A percentile compares a stretch with the other conserved stretches of the same genome.
Conservation (phyloP, 176 grass and related monocot genomes). For the Melocanna baccifera region DNA sequence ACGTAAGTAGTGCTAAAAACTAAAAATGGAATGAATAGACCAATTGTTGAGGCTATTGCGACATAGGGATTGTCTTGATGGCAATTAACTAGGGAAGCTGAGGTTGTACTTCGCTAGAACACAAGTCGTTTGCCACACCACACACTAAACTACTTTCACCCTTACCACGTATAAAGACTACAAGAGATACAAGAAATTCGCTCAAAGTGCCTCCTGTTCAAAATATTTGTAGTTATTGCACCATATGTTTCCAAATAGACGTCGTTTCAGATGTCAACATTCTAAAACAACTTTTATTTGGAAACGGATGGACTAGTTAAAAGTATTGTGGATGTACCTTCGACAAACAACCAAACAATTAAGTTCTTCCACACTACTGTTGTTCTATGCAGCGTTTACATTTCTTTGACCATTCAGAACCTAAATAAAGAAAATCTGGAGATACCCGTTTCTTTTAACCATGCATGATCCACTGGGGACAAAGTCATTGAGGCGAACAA, state of each 20-base stretch:
- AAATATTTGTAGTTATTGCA: too few species aligned
- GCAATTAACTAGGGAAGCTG: not conserved
- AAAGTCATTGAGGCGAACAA: constrained; percentile 7
- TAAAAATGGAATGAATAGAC: not conserved
- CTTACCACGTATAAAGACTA: too few species aligned
- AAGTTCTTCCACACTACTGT: too few species aligned
- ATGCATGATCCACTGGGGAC: not conserved
- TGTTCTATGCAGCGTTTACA: too few species aligned
- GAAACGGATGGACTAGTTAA: not conserved
- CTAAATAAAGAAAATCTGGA: not conserved
- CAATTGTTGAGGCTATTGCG: not conserved
- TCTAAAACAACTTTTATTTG: not conserved
- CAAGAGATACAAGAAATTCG: too few species aligned
- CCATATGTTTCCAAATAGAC: not conserved
- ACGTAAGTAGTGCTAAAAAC: not conserved
- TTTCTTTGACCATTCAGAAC: not conserved
- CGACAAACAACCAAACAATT: too few species aligned
- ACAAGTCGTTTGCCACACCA: too few species aligned
- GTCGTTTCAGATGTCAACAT: not conserved
- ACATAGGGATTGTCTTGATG: not conserved
- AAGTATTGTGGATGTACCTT: not conserved
- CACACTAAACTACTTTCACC: too few species aligned
- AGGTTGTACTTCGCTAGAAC: too few species aligned
- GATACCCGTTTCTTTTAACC: not conserved
- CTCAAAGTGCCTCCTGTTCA: too few species aligned